Evolutionary conservation across 2,329 filamentous ascomycete genomes (phyloP).

Genomic region (Alternaria rosae): DNA sequence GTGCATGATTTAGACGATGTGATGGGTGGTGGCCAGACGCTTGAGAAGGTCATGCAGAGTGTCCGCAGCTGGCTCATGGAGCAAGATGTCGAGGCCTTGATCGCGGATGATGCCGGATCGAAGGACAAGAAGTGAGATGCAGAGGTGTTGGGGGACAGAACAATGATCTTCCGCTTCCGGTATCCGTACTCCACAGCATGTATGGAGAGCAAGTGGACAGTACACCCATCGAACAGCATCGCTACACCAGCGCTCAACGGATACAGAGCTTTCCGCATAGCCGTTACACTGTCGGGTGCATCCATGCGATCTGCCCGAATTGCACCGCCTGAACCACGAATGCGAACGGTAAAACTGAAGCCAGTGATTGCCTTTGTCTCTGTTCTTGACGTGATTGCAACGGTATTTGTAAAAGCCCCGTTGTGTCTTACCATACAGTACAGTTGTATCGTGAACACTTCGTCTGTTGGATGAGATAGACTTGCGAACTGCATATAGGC

Average conservation of each 20-base stretch:
- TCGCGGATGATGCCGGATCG: conserved; percentile 52
- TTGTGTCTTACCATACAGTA: neutral
- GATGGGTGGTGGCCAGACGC: conserved; percentile 74
- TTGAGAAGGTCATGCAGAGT: conserved; percentile 80
- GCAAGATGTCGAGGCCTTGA: conserved; percentile 74
- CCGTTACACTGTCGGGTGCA: neutral
- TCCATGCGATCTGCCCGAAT: neutral
- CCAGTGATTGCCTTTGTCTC: neutral
- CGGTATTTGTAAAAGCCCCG: neutral
- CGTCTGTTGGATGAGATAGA: neutral
- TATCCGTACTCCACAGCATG: neutral
- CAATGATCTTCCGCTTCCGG: neutral
- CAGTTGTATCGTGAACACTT: neutral
- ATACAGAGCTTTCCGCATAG: neutral
- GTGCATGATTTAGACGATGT: conserved; percentile 82
- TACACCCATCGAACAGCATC: neutral
- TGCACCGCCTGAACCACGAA: neutral
- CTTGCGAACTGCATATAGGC: neutral
- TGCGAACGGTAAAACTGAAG: neutral
- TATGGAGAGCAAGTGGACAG: neutral
- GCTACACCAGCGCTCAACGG: neutral
- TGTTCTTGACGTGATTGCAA: neutral
- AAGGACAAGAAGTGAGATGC: conserved; percentile 11
- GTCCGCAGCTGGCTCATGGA: conserved; percentile 78
- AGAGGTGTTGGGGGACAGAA: neutral